Evolutionary conservation across 2,329 filamentous ascomycete species (phyloP), one percentile per base, ranked within the genome.

Genomic region (Fusarium sp.): DNA sequence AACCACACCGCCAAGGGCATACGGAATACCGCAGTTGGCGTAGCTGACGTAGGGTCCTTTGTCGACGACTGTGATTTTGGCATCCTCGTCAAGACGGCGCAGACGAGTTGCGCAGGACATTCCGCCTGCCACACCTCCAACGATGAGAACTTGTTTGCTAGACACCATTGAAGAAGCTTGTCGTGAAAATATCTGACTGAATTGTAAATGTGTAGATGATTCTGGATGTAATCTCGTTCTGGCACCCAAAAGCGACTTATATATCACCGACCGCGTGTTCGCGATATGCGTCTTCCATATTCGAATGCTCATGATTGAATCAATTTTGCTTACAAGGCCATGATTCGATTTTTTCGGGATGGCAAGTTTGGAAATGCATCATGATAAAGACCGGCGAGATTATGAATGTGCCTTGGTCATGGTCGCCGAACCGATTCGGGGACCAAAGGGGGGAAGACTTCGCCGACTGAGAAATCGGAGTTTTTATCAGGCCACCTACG

Each of bases 21-120:
- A 69, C 2, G 63, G 64, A 14, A 69, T 58, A 18, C 67, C 67
- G n/a, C 67, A 67, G 42, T 63, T 67, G 40, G 63, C 67, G 35
- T 66, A 69, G 35, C 67, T 62, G 34, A 61, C 57, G n/a, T 67
- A 67, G 13, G 31, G 31, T 52, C 67, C 67, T 22, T 52, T 27
- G 8, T 70, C 67, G 50, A 70, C 27, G 31, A 67, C 64, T 27
- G 64, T 63, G 40, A 67, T 70, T 13, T 50, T 58, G 8, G 64
- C 35, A 5, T 54, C 22, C 57, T 66, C 58, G 27, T 63, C 58
- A 18, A 67, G 58, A 3, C 67, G 64, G 13, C 67, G 67, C n/a
- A 70, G 63, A 22, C 59, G 67, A 5, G 67, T 63, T 35, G 64
- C 67, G n/a, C 47, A 54, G 18, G 67, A 70, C 67, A 70, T 70